Conservation (phyloP, 2,329 filamentous ascomycete species). For the Aspergillus tamarii region DNA sequence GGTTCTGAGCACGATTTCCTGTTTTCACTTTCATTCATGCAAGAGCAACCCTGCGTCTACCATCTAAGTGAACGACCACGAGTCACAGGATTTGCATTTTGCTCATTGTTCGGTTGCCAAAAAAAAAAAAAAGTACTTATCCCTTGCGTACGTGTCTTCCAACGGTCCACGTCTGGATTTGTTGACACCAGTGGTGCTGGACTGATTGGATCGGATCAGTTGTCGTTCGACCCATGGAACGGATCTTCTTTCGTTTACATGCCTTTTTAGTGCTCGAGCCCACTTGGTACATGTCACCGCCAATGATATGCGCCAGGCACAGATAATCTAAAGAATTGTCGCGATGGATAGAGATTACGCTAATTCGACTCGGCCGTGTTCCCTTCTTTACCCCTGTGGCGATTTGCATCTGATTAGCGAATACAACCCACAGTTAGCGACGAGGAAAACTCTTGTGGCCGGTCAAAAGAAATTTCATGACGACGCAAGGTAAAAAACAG, state of each 20-base stretch:
- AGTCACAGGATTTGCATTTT: neutral
- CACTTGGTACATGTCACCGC: neutral
- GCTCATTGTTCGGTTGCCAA: neutral
- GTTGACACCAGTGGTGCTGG: neutral
- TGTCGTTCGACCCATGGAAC: constrained; percentile 1
- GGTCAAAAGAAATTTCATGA: neutral
- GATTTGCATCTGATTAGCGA: neutral
- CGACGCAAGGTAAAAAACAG: neutral
- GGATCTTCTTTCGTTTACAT: neutral
- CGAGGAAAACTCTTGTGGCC: neutral
- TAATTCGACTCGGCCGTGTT: neutral
- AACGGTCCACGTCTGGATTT: neutral
- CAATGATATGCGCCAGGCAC: neutral
- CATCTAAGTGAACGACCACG: neutral
- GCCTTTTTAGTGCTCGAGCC: constrained; percentile 1
- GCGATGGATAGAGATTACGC: neutral
- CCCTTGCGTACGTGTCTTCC: constrained; percentile 1
- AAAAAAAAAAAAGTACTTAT: neutral
- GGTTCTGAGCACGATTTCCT: neutral
- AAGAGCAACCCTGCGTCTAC: neutral
- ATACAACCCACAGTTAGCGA: neutral
- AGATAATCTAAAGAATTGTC: neutral
- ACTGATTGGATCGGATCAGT: neutral
- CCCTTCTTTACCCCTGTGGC: neutral
- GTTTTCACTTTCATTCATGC: neutral